Conservation (phyloP, 73 alveolate genomes). For the Tetrahymena malaccensis region DNA sequence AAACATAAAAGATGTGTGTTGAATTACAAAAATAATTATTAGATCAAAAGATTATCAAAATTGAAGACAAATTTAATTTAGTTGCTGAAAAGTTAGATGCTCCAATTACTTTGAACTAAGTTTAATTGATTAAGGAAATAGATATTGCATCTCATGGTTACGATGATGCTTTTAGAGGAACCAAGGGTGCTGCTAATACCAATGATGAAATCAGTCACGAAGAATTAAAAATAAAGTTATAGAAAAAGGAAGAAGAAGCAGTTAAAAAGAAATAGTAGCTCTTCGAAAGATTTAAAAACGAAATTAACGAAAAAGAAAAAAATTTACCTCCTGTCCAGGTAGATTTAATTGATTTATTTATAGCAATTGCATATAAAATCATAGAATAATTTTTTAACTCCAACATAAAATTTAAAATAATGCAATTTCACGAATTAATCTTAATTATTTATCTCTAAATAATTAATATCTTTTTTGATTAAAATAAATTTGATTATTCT, state of each 20-base stretch:
- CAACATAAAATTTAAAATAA: background rate
- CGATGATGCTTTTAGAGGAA: background rate
- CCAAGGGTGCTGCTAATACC: background rate
- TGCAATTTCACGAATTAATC: no score
- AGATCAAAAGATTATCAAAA: background rate
- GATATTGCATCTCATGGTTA: background rate
- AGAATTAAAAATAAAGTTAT: background rate
- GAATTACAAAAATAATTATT: background rate
- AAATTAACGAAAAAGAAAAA: background rate
- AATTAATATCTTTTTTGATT: background rate
- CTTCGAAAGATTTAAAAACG: background rate
- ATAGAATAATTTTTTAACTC: background rate
- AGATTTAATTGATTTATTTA: background rate
- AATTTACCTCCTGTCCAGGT: background rate
- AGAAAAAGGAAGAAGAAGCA: background rate
- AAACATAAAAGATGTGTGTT: background rate
- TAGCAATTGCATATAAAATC: background rate
- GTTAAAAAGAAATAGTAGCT: background rate
- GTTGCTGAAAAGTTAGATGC: background rate
- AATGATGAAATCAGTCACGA: background rate
- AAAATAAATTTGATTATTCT: background rate
- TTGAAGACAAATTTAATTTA: background rate
- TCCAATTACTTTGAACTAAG: background rate
- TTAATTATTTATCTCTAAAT: background rate
- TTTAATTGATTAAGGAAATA: background rate